Percentiles rank a stretch among this genome's conserved stretches.
phyloP scores from a whole-genome alignment of 176 grass and related monocot genomes.

The Paspalum notatum region DNA sequence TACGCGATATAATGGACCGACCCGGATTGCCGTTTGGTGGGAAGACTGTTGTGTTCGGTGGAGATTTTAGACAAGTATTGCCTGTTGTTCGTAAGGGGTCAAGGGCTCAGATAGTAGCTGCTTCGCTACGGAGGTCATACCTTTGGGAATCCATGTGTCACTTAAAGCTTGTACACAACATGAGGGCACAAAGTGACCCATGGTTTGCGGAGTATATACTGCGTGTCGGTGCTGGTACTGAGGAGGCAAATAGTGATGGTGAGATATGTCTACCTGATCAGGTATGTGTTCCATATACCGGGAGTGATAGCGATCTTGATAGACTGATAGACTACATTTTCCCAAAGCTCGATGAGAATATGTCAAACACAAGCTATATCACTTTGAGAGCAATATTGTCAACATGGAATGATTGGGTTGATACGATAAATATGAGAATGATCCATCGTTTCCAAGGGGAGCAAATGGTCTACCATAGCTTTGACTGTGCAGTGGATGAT shows the following conservation, averaged over 20 bases:
- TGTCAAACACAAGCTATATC: not conserved
- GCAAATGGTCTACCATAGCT: not conserved
- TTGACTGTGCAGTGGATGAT: not conserved
- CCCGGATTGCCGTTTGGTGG: not conserved
- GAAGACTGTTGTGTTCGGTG: not conserved
- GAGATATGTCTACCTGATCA: not conserved
- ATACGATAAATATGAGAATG: slow-evolving; percentile 1
- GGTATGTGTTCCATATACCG: not conserved
- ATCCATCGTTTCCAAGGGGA: not conserved
- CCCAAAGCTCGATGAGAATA: not conserved
- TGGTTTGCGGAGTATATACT: not conserved
- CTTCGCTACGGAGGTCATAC: not conserved
- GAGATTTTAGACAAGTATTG: not conserved
- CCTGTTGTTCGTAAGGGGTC: not conserved
- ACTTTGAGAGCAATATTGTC: not conserved
- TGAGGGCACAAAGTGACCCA: too few relatives aligned
- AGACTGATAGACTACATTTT: not conserved
- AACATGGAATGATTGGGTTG: not conserved
- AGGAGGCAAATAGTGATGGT: not conserved
- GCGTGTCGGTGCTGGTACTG: not conserved
- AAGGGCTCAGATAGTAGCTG: not conserved
- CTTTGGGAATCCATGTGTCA: not conserved
- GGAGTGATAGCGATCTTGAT: not conserved
- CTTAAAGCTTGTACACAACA: not conserved
- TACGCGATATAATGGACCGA: too few relatives aligned